phyloP scores from a whole-genome alignment of 2,329 filamentous ascomycete genomes.

The Xylaria sp. region DNA sequence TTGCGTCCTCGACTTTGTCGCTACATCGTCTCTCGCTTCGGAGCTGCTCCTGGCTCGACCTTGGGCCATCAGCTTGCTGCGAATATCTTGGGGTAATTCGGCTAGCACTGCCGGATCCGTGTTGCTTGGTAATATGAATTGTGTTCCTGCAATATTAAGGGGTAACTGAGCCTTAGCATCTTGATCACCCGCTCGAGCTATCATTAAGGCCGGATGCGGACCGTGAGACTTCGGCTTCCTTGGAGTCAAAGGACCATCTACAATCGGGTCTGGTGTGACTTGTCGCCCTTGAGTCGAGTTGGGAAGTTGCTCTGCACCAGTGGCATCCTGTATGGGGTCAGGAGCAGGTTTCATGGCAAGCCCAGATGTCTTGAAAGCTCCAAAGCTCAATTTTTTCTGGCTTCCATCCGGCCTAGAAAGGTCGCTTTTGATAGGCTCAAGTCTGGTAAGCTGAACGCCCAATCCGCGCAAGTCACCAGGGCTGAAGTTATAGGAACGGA shows the following conservation, averaged over 20 bases:
- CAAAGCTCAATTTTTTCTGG: slow-evolving; percentile 82
- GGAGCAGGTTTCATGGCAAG: slow-evolving; percentile 53
- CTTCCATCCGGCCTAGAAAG: slow-evolving; percentile 73
- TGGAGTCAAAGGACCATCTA: slow-evolving; percentile 65
- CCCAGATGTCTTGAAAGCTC: slow-evolving; percentile 57
- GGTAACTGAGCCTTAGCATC: slow-evolving; percentile 71
- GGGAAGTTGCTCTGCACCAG: slow-evolving; percentile 52
- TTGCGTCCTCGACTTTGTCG: slow-evolving; percentile 54
- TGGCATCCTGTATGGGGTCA: slow-evolving; percentile 62
- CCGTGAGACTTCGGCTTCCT: slow-evolving; percentile 58
- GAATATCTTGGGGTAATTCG: slow-evolving; percentile 85
- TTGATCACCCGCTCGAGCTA: slow-evolving; percentile 61
- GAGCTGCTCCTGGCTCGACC: slow-evolving; percentile 47
- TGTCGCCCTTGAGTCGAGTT: slow-evolving; percentile 48
- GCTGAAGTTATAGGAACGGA: slow-evolving; percentile 84
- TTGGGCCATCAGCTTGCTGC: slow-evolving; percentile 76
- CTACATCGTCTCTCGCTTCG: slow-evolving; percentile 47
- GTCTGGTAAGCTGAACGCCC: slow-evolving; percentile 91
- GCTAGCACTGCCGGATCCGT: slow-evolving; percentile 84
- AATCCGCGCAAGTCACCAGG: slow-evolving; percentile 94
- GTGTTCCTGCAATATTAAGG: slow-evolving; percentile 84
- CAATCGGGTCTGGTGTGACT: slow-evolving; percentile 62
- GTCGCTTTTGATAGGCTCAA: slow-evolving; percentile 78
- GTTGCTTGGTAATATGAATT: slow-evolving; percentile 89
- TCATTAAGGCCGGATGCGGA: slow-evolving; percentile 64